Base-by-base conservation (phyloP, 2,329 filamentous ascomycete species). In the Coniochaeta prunicola region DNA sequence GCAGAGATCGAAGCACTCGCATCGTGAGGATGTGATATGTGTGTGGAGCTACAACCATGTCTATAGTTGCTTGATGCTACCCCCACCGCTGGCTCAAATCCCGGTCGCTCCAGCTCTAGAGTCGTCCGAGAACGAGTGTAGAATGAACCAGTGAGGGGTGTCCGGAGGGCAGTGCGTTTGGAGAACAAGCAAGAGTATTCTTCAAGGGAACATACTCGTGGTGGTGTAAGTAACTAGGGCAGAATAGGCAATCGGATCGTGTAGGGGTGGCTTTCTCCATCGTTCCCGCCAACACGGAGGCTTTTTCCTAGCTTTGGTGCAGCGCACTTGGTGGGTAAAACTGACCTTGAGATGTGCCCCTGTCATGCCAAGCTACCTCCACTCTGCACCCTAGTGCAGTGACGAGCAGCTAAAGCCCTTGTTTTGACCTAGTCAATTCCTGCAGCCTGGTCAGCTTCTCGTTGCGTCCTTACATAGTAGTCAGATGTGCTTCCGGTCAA, bases 291-390 rank as follows among this genome's bases (percentile, higher is more conserved):
- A n/a, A 30, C 28, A 2, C 17, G 30, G 33, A 21, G 28, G 53
- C 30, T 24, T 55, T 34, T 21, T 17, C 30, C 53, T 21, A 36
- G 48, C 48, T 53, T n/a, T 31, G 26, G 5, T 31, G 26, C 15
- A 21, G 30, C 33, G 24, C 53, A 24, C 24, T 21, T 21, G 66
- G 65, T 66, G 64, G 66, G 68, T 61, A 64, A 60, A 42, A 66
- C 67, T 65, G 61, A 67, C 66, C 64, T 67, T 64, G 56, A 64
- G 61, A 61, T 61, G 60, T 60, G 63, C 67, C 67, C 66, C 62
- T 59, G 67, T 70, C 67, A 65, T 66, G 65, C 67, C 66, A 70
- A 69, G 65, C 61, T 28, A 56, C 59, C 50, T 50, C 45, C 56
- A 59, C 61, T 59, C 63, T 59, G 61, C 64, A 64, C 63, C 61